Evolutionary conservation across 2,329 filamentous ascomycete species (phyloP).

Genomic region (Chlorencoelia australis): DNA sequence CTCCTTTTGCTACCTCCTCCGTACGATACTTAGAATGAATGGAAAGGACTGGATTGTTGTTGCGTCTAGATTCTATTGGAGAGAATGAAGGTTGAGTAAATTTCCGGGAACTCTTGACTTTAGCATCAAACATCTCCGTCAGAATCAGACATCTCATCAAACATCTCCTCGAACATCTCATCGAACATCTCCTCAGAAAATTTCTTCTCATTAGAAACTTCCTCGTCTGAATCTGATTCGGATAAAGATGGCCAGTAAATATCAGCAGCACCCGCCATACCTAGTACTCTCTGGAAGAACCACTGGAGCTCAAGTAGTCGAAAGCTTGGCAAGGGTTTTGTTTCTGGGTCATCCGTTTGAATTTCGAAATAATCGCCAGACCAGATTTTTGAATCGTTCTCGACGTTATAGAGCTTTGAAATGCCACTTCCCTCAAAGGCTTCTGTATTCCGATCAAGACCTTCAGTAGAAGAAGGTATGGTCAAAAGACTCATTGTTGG

Average conservation of each 20-base stretch:
- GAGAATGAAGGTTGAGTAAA: too few species aligned
- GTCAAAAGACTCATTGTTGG: slow-evolving; percentile 10
- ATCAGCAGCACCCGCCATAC: slow-evolving; percentile 4
- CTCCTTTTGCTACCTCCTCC: too few species aligned
- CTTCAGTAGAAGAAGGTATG: slow-evolving; percentile 10
- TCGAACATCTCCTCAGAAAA: too few species aligned
- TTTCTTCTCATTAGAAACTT: too few species aligned
- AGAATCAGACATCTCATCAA: too few species aligned
- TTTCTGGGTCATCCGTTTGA: slow-evolving; percentile 7
- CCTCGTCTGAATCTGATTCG: slow-evolving; percentile 2
- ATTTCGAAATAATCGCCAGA: slow-evolving; percentile 11
- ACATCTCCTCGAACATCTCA: too few species aligned
- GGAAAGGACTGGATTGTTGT: too few species aligned
- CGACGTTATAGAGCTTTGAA: slow-evolving; percentile 26
- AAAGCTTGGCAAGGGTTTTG: slow-evolving; percentile 8
- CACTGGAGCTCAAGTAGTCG: slow-evolving; percentile 8
- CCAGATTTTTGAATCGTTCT: slow-evolving; percentile 14
- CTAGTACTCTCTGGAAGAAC: slow-evolving; percentile 1
- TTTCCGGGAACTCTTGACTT: too few species aligned
- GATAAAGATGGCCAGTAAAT: slow-evolving; percentile 3
- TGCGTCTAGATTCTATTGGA: too few species aligned
- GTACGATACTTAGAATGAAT: too few species aligned
- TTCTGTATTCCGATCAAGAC: slow-evolving; percentile 3
- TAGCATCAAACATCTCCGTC: too few species aligned
- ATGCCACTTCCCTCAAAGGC: slow-evolving; percentile 3